A percentile compares a stretch with the other conserved stretches of the same genome.
phyloP scores from a whole-genome alignment of 352 stramenopile species.

The Pilasporangium apinafurcum region DNA sequence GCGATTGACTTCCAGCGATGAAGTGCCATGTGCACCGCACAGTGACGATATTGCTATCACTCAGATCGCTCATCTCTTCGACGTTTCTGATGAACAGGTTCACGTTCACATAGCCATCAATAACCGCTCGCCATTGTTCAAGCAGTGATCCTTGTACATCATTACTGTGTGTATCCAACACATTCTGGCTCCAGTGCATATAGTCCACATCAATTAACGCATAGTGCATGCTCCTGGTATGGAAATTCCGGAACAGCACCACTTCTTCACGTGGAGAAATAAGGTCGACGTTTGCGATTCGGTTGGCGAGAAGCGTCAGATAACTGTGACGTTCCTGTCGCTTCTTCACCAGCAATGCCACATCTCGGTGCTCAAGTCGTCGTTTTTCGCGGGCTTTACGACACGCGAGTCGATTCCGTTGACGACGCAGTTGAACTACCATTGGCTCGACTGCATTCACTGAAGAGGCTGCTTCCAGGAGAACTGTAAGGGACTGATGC shows the following conservation, averaged over 20 bases:
- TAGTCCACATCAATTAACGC: constrained; percentile 22
- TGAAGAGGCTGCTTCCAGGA: too few relatives aligned
- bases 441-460: too few relatives aligned
- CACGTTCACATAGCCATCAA: constrained; percentile 27
- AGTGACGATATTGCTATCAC: constrained; percentile 4
- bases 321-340: constrained; percentile 24
- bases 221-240: constrained; percentile 25
- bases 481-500: too few relatives aligned
- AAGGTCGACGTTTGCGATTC: not conserved
- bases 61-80: constrained; percentile 6
- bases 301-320: constrained; percentile 14
- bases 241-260: constrained; percentile 17
- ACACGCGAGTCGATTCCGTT: constrained; percentile 36
- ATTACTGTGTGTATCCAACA: constrained; percentile 1
- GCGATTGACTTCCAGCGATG: constrained; percentile 8
- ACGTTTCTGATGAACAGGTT: constrained; percentile 18
- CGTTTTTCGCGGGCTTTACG: constrained; percentile 41
- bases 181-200: constrained; percentile 5
- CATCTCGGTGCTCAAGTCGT: constrained; percentile 25
- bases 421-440: constrained; percentile 20
- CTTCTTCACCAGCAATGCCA: constrained; percentile 13
- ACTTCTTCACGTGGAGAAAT: not conserved
- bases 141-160: constrained; percentile 7
- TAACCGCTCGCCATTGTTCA: constrained; percentile 23
- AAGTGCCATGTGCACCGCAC: constrained; percentile 20